Percentiles rank a stretch among this genome's conserved stretches.
Evolutionary conservation across 306 rosid species (phyloP).

Genomic region (Heteromeles arbutifolia): DNA sequence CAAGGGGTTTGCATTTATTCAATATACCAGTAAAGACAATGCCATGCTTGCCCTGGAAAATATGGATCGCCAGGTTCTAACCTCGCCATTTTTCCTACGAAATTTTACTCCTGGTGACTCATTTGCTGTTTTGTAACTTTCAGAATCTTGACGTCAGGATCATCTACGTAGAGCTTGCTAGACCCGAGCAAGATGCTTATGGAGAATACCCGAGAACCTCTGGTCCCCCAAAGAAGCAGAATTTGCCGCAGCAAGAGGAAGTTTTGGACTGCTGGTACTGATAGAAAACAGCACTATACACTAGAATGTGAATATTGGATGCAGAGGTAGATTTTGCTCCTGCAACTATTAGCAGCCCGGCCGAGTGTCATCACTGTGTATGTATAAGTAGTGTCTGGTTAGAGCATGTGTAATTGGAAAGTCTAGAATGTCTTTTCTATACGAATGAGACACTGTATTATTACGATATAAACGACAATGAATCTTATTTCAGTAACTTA

Average conservation of each 20-base stretch:
- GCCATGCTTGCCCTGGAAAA: slow-evolving; percentile 82
- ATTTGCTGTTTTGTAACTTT: slow-evolving; percentile 2
- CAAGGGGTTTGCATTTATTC: slow-evolving; percentile 85
- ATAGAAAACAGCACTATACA: not conserved
- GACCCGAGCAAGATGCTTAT: slow-evolving; percentile 41
- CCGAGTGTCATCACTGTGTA: not conserved
- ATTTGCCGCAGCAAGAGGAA: slow-evolving; percentile 44
- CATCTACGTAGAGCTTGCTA: slow-evolving; percentile 65
- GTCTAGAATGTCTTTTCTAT: not conserved
- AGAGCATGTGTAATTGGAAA: not conserved
- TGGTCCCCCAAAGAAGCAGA: slow-evolving; percentile 67
- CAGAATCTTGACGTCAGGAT: slow-evolving; percentile 61
- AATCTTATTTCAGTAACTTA: not conserved
- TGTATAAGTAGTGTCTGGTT: not conserved
- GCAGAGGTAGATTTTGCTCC: not conserved
- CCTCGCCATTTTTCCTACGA: not conserved
- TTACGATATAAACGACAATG: not conserved
- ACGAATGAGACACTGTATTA: not conserved
- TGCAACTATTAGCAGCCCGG: not conserved
- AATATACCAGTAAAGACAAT: slow-evolving; percentile 62
- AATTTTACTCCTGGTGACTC: not conserved
- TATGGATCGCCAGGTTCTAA: slow-evolving; percentile 79
- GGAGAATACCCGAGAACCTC: slow-evolving; percentile 40
- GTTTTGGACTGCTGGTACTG: slow-evolving; percentile 90
- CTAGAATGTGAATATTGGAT: not conserved